Evolutionary conservation across 768 basidiomycete genomes (phyloP).

Genomic region (Russula emetica): DNA sequence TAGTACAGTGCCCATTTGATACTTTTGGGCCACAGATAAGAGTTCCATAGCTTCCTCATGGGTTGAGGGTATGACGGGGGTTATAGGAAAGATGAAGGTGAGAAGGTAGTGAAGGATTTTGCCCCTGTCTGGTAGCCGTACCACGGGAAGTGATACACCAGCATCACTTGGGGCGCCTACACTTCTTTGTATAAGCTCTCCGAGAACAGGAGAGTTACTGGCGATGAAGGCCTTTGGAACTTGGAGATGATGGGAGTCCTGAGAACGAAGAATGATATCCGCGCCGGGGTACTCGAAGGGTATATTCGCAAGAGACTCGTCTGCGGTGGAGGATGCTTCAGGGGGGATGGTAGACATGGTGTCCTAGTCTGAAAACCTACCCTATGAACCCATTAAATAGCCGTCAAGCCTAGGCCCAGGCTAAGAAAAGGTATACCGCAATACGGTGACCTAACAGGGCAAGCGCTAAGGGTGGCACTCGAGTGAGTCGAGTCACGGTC

Average conservation of each 20-base stretch:
- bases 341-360: neutral
- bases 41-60: neutral
- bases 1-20: neutral
- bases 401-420: too few species aligned
- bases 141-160: neutral
- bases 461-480: too few species aligned
- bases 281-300: neutral
- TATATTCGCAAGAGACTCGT: neutral
- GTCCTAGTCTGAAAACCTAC: neutral
- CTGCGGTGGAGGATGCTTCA: neutral
- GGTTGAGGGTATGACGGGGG: neutral
- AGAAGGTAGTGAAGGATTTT: neutral
- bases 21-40: neutral
- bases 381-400: too few species aligned
- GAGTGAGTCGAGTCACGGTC: too few species aligned
- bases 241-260: conserved; percentile 43
- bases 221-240: conserved; percentile 42
- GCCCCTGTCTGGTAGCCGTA: neutral
- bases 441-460: neutral
- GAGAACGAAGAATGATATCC: conserved; percentile 27
- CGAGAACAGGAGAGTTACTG: conserved; percentile 35
- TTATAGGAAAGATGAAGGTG: neutral
- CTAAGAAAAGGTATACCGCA: too few species aligned
- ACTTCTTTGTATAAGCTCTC: neutral
- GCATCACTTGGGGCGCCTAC: neutral